Conservation (phyloP, 495 filamentous ascomycete genomes). For the Filosporella fistucella region DNA sequence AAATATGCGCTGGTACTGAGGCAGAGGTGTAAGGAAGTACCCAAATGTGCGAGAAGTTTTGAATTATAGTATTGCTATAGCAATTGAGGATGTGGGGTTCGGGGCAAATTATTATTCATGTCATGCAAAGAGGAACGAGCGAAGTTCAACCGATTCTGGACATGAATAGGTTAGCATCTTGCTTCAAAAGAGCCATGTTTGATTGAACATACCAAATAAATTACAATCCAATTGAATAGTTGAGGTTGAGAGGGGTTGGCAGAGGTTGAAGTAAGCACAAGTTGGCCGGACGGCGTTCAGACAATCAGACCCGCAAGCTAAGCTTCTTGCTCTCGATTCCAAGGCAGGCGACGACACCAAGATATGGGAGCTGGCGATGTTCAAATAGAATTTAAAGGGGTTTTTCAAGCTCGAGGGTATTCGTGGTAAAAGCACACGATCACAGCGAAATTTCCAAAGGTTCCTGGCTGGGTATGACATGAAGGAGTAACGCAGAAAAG, state of each 20-base stretch:
- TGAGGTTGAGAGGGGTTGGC: constrained; percentile 1
- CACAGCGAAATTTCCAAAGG: constrained; percentile 4
- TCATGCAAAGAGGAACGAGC: no score
- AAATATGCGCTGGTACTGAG: neutral
- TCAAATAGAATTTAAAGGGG: neutral
- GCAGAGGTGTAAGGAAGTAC: neutral
- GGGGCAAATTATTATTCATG: no score
- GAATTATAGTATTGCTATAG: neutral
- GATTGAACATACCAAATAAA: constrained; percentile 7
- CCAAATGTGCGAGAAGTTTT: neutral
- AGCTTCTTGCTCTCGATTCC: no score
- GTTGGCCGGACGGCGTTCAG: constrained; percentile 2
- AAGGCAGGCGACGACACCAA: no score
- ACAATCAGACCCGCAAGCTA: neutral
- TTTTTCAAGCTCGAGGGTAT: neutral
- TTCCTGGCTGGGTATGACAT: constrained; percentile 13
- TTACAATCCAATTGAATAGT: neutral
- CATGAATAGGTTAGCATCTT: constrained; percentile 3
- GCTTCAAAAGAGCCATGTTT: neutral
- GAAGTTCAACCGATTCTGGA: neutral
- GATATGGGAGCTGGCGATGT: constrained; percentile 5
- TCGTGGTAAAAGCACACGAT: constrained; percentile 12
- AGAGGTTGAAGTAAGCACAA: constrained; percentile 9
- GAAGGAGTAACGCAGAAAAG: constrained; percentile 17
- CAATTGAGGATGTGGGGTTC: neutral